Conservation (phyloP, 2,329 filamentous ascomycete genomes). For the Fusarium nisikadoi region DNA sequence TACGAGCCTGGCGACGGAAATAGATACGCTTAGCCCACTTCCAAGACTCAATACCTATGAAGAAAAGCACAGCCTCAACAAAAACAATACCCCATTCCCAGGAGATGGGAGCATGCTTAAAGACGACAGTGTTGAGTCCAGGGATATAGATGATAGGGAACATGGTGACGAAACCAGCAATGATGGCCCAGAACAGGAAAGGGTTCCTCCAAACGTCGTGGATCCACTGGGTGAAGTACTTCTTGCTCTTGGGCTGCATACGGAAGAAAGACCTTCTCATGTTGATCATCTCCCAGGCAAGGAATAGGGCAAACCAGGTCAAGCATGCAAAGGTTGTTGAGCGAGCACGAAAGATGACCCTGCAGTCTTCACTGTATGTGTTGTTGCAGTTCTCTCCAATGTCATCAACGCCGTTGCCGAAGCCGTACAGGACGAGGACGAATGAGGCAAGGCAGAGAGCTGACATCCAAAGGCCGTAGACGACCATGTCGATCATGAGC, state of each 20-base stretch:
- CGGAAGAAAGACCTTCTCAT: conserved; percentile 77
- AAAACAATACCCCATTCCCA: conserved; percentile 73
- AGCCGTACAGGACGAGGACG: conserved; percentile 61
- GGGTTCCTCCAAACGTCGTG: conserved; percentile 75
- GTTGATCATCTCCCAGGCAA: conserved; percentile 80
- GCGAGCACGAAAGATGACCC: conserved; percentile 73
- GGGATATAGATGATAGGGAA: conserved; percentile 67
- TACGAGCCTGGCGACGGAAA: conserved; percentile 48
- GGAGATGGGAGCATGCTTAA: conserved; percentile 66
- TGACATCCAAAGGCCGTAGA: conserved; percentile 75
- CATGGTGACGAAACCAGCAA: conserved; percentile 57
- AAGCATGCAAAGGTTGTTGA: conserved; percentile 77
- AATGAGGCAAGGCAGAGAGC: conserved; percentile 66
- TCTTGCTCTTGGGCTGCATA: conserved; percentile 72
- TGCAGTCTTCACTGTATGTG: conserved; percentile 61
- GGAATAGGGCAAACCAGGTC: conserved; percentile 79
- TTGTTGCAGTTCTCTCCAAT: conserved; percentile 71
- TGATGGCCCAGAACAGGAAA: conserved; percentile 73
- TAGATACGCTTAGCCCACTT: conserved; percentile 66
- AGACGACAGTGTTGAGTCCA: conserved; percentile 65
- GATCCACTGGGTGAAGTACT: conserved; percentile 73
- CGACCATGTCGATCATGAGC: conserved; percentile 72
- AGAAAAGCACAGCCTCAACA: conserved; percentile 64
- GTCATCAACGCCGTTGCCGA: conserved; percentile 59
- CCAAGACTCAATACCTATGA: conserved; percentile 66